These are phyloP conservation scores for Wickerhamia fluorescens DNA, from an alignment of 805 yeast species.

Conservation along the genomic window DNA sequence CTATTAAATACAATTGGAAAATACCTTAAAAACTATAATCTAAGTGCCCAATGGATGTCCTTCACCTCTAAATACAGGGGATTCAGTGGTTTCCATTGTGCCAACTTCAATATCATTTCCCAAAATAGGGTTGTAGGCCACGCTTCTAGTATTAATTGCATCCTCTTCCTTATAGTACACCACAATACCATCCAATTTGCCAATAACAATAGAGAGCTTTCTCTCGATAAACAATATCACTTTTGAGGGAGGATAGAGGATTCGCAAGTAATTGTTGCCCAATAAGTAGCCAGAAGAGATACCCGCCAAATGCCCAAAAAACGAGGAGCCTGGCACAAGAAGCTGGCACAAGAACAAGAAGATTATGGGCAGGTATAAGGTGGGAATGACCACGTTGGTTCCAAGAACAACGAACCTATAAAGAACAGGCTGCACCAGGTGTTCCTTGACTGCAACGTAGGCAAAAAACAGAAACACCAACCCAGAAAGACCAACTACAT, in stretches of 20 bases:
- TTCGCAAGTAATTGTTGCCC: constrained; percentile 48
- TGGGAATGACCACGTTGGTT: constrained; percentile 45
- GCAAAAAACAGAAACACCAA: constrained; percentile 65
- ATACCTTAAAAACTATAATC: too few species aligned
- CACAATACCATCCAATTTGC: constrained; percentile 46
- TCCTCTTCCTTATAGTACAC: constrained; percentile 56
- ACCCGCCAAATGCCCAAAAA: constrained; percentile 70
- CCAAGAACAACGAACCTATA: constrained; percentile 23
- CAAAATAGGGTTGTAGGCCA: constrained; percentile 22
- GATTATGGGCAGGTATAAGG: constrained; percentile 51
- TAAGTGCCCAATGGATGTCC: constrained; percentile 16
- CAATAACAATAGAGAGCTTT: constrained; percentile 44
- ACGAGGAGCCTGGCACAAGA: constrained; percentile 58
- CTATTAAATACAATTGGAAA: too few species aligned
- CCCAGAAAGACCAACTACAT: constrained; percentile 65
- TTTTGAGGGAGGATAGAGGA: constrained; percentile 60
- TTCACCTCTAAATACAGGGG: constrained; percentile 10
- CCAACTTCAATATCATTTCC: constrained; percentile 16
- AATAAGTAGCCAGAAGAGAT: constrained; percentile 59
- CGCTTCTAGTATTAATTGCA: constrained; percentile 40
- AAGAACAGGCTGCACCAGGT: constrained; percentile 31
- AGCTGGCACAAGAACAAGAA: constrained; percentile 41
- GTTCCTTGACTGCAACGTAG: constrained; percentile 48
- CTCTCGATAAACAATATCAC: constrained; percentile 59
- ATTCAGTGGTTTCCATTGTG: neutral